A percentile compares a stretch with the other conserved stretches of the same genome.
These are phyloP conservation scores for Posidonia oceanica DNA, from an alignment of 116 monocot species.

Conservation along the genomic window DNA sequence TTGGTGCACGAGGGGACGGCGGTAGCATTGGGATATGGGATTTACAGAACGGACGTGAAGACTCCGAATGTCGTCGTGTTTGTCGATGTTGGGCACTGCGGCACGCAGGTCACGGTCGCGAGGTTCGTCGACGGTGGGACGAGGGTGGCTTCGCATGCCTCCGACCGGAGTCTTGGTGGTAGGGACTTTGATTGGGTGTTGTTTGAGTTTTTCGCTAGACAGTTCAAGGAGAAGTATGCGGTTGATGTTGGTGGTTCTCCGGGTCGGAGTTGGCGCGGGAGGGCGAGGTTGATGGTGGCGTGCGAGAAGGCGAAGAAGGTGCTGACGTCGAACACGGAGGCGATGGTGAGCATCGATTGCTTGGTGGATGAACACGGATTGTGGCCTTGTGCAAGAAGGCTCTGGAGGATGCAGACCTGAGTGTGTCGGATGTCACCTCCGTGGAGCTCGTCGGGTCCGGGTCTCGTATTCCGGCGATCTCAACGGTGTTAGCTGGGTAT, in stretches of 20 bases:
- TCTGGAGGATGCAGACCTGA: constrained; percentile 19
- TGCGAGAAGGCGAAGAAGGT: constrained; percentile 49
- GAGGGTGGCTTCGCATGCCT: constrained; percentile 27
- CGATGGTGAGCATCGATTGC: constrained; percentile 33
- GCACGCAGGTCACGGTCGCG: constrained; percentile 44
- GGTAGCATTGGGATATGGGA: constrained; percentile 37
- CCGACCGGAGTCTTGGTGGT: constrained; percentile 34
- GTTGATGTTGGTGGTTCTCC: too few species aligned
- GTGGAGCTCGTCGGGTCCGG: constrained; percentile 64
- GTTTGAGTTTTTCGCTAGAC: constrained; percentile 31
- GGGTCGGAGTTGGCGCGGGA: constrained; percentile 31
- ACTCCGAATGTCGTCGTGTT: too few species aligned
- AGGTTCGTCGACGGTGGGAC: constrained; percentile 24
- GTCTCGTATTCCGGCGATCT: constrained; percentile 50
- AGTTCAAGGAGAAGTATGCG: constrained; percentile 36
- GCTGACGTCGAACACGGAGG: constrained; percentile 41
- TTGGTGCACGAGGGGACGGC: constrained; percentile 50
- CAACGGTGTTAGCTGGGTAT: constrained; percentile 22
- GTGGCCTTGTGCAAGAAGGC: too few species aligned
- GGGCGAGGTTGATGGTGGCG: constrained; percentile 28
- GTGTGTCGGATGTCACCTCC: constrained; percentile 19
- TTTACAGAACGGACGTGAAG: constrained; percentile 42
- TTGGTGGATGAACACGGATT: too few species aligned
- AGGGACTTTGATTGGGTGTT: constrained; percentile 56
- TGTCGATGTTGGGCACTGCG: constrained; percentile 43